A percentile compares a stretch with the other conserved stretches of the same genome.
Evolutionary conservation across 2,329 filamentous ascomycete genomes (phyloP).

Genomic region (Pseudogymnoascus sp.): DNA sequence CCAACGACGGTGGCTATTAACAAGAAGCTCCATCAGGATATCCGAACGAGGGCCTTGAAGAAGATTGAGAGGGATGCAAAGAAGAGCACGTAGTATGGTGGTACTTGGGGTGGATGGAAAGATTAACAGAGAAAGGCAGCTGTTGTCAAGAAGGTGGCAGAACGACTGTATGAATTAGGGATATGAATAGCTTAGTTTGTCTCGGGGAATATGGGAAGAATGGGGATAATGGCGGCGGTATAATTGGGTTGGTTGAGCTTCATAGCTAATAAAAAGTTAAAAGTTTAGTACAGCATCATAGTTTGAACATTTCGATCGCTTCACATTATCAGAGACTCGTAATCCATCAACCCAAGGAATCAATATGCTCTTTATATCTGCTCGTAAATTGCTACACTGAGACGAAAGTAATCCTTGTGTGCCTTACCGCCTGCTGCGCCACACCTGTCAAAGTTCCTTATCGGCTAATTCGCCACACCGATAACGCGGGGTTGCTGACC

Average conservation of each 20-base stretch:
- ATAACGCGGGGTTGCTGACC: neutral
- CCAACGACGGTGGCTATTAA: conserved; percentile 52
- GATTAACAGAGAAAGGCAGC: no score
- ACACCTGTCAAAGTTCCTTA: conserved; percentile 9
- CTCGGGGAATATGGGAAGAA: neutral
- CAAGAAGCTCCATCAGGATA: conserved; percentile 57
- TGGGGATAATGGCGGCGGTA: neutral
- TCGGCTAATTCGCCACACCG: conserved; percentile 7
- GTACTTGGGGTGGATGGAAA: neutral
- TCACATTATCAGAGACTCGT: neutral
- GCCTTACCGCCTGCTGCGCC: conserved; percentile 9
- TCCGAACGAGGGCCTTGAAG: conserved; percentile 58
- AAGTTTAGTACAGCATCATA: neutral
- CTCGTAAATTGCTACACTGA: neutral
- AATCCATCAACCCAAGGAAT: neutral
- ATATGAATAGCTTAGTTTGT: neutral
- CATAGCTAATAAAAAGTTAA: neutral
- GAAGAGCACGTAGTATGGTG: conserved; percentile 31
- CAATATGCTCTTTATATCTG: neutral
- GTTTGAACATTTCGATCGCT: neutral
- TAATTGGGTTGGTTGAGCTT: neutral
- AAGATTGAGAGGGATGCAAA: conserved; percentile 63
- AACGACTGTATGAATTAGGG: neutral
- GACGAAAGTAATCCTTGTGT: neutral
- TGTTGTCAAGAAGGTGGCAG: neutral